Evolutionary conservation across 768 basidiomycete species (phyloP), one percentile per base, ranked within the genome.

Genomic region (Xerocomellus chrysenteron): DNA sequence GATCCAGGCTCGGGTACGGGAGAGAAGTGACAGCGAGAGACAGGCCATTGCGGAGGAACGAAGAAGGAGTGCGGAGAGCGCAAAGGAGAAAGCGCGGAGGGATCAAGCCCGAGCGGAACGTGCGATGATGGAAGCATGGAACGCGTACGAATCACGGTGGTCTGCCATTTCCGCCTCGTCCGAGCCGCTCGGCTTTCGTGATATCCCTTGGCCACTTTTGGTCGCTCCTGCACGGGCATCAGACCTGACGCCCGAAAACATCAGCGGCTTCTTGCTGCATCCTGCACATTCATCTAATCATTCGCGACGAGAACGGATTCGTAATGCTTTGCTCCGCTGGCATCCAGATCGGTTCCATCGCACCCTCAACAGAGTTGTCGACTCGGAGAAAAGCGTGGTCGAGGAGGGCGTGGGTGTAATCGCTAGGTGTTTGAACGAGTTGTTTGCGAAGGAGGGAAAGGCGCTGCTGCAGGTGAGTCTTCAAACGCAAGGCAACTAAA

Each of bases 281-380:
- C 76, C 81, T n/a, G 58, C 75, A 16, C 88, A 91, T 69, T 88
- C 88, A 14, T 71, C 73, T 55, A 75, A 74, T 10, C 78, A 82
- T 59, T 75, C 84, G 37, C 78, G 76, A 58, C 88, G 83, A 68
- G 87, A 90, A 52, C 78, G 87, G 55, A 80, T 90, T 56, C 80
- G 83, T 45, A 76, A 70, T 28, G 88, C 87, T 0, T 79, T 88
- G 69, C 79, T 88, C 21, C 78, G 87, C 42, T 92, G 89, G 89
- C 90, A 93, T 66, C 91, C 90, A 4, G 90, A 92, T 70, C 75
- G 88, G 44, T 91, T 91, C 74, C 73, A 80, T 54, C 74, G 86
- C 39, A 58, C 87, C 42, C 68, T 87, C 51, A 68, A 64, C 14
- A 76, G 82, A 63, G 82, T 90, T 3, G 66, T 63, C 4, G 80